Evolutionary conservation across 306 rosid species (phyloP), one percentile per base, ranked within the genome.

Genomic region (Astragalus glycyphyllos): DNA sequence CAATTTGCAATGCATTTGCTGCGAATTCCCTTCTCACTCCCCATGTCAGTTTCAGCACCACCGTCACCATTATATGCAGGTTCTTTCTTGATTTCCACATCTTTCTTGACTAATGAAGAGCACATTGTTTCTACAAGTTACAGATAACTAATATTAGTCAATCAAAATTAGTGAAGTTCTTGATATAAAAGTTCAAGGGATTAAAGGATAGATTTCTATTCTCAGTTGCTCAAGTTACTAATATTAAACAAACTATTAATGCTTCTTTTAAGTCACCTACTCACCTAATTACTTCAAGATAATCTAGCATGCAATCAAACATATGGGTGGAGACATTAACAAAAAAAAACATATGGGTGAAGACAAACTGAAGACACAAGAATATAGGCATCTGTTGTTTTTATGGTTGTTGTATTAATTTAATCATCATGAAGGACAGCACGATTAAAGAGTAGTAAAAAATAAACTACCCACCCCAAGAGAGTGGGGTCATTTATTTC

Each of bases 101-200:
- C 84, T 50, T 68, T 72, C 79, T 74, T 80, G 71, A 77, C 69
- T 72, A 73, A 38, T 29, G 82, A 69, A 12, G 71, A 79, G 61
- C 74, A 63, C 81, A 66, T 74, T 68, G 87, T 74, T 82, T 87
- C 90, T 87, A 79, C 69, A 31, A 26, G 78, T 65, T 57, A 63
- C 57, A 69, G 47, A 81, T 55, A 56, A 16, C 44, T 26, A 42
- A 64, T 23, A 11, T 68, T 31, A 37, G 60, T 71, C 56, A 53
- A 55, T 77, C 37, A 64, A 60, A 56, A 44, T 14, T 17, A 46
- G 34, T 13, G 55, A 68, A 35, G 23, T 35, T 49, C 59, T 60
- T 12, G 23, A 64, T 20, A 73, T 31, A 62, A 70, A 65, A 46
- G 53, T 66, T 82, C 65, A 45, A 81, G 47, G 37, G 72, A 65